Evolutionary conservation across 2,329 filamentous ascomycete species (phyloP).

Genomic region (Xylaria arbuscula): DNA sequence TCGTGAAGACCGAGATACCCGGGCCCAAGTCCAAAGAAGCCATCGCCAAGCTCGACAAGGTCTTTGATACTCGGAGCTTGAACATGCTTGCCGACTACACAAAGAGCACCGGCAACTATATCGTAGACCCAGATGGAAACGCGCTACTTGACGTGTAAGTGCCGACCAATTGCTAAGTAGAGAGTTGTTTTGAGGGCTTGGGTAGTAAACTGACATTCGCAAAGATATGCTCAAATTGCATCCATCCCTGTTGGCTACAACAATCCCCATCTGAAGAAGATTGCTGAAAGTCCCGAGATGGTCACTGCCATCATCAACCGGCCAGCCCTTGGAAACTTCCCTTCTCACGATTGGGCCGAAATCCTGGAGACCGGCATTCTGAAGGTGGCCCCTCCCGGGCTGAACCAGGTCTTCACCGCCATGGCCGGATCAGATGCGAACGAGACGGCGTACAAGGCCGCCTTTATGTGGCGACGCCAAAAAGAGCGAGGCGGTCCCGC

Average conservation of each 20-base stretch:
- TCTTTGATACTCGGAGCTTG: slow-evolving; percentile 87
- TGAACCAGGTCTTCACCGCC: slow-evolving; percentile 90
- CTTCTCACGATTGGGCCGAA: slow-evolving; percentile 83
- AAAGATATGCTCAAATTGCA: slow-evolving; percentile 87
- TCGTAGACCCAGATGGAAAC: slow-evolving; percentile 78
- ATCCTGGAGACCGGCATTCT: slow-evolving; percentile 84
- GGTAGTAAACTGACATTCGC: slow-evolving; percentile 28
- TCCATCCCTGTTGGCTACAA: slow-evolving; percentile 95
- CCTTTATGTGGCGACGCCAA: slow-evolving; percentile 91
- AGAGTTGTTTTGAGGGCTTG: neutral
- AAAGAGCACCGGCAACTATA: slow-evolving; percentile 83
- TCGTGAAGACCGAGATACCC: slow-evolving; percentile 72
- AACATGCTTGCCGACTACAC: slow-evolving; percentile 85
- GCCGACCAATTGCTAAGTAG: neutral
- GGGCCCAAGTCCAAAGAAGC: slow-evolving; percentile 78
- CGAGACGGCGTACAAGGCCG: slow-evolving; percentile 93
- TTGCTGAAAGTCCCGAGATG: slow-evolving; percentile 82
- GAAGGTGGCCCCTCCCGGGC: slow-evolving; percentile 82
- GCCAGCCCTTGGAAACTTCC: slow-evolving; percentile 91
- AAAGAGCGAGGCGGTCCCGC: slow-evolving; percentile 80
- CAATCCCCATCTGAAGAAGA: slow-evolving; percentile 78
- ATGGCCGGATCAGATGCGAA: slow-evolving; percentile 92
- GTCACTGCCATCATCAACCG: slow-evolving; percentile 84
- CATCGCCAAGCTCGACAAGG: slow-evolving; percentile 76
- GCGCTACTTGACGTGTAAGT: slow-evolving; percentile 76